Evolutionary conservation across 805 yeast genomes (phyloP).

Genomic region (Wickerhamomyces mucosus): DNA sequence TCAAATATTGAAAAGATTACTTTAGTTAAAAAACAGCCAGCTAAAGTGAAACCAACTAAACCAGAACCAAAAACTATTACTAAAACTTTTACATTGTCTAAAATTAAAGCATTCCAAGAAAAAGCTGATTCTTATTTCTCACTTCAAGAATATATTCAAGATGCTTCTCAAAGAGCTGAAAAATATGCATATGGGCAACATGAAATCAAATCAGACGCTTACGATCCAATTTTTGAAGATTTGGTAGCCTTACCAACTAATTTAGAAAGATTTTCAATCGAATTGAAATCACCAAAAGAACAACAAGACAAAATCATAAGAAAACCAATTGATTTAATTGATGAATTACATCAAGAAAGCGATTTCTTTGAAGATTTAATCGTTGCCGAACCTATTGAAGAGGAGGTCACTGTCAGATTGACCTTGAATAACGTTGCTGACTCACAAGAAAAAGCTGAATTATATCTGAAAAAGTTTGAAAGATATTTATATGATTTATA

Average conservation of each 20-base stretch:
- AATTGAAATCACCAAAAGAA: slow-evolving; percentile 19
- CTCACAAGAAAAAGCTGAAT: slow-evolving; percentile 36
- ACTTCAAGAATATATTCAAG: slow-evolving; percentile 25
- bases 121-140: slow-evolving; percentile 13
- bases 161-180: slow-evolving; percentile 39
- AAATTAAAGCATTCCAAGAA: slow-evolving; percentile 20
- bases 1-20: slow-evolving; percentile 43
- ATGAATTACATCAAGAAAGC: slow-evolving; percentile 9
- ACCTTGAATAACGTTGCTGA: slow-evolving; percentile 30
- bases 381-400: slow-evolving; percentile 12
- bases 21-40: slow-evolving; percentile 21
- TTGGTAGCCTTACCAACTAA: slow-evolving; percentile 36
- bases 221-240: slow-evolving; percentile 54
- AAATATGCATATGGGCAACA: slow-evolving; percentile 30
- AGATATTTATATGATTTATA: not conserved
- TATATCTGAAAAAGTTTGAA: slow-evolving; percentile 14
- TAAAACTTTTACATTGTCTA: slow-evolving; percentile 21
- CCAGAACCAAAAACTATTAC: slow-evolving; percentile 26
- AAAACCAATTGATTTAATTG: slow-evolving; percentile 11
- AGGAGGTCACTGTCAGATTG: slow-evolving; percentile 26
- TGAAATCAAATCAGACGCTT: slow-evolving; percentile 34
- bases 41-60: slow-evolving; percentile 16
- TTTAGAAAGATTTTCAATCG: slow-evolving; percentile 34
- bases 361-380: slow-evolving; percentile 19
- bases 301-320: slow-evolving; percentile 8